phyloP scores from a whole-genome alignment of 768 basidiomycete genomes.

The Mycena belliarum region DNA sequence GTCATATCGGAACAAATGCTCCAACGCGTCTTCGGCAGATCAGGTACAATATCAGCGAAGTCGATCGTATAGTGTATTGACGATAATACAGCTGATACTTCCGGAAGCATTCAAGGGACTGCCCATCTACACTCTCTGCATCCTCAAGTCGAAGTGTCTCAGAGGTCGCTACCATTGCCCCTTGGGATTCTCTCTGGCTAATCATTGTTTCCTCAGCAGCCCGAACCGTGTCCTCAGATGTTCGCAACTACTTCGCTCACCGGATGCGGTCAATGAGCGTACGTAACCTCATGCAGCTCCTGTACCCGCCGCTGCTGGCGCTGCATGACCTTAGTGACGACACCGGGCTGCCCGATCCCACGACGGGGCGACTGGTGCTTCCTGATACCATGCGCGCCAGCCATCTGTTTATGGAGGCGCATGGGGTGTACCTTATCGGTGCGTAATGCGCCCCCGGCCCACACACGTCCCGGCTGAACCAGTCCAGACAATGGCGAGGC shows the following conservation, averaged over 20 bases:
- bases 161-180: constrained; percentile 62
- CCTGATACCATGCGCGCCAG: constrained; percentile 82
- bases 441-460: constrained; percentile 21
- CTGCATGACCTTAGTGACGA: constrained; percentile 80
- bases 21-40: constrained; percentile 69
- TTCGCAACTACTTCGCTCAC: constrained; percentile 84
- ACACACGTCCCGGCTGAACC: background rate
- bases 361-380: constrained; percentile 58
- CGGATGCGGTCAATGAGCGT: constrained; percentile 71
- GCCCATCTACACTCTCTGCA: constrained; percentile 76
- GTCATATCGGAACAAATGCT: constrained; percentile 88
- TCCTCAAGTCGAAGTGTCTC: constrained; percentile 89
- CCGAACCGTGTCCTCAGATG: constrained; percentile 89
- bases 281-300: constrained; percentile 67
- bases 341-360: constrained; percentile 66
- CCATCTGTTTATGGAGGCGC: constrained; percentile 83
- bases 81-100: constrained; percentile 71
- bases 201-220: constrained; percentile 42
- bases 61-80: constrained; percentile 8
- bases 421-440: constrained; percentile 95
- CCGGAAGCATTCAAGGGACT: constrained; percentile 91
- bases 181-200: background rate
- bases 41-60: constrained; percentile 57
- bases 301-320: constrained; percentile 89
- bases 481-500: constrained; percentile 83